Evolutionary conservation across 129 eudicot genomes (phyloP).

Genomic region (Mikania micrantha): DNA sequence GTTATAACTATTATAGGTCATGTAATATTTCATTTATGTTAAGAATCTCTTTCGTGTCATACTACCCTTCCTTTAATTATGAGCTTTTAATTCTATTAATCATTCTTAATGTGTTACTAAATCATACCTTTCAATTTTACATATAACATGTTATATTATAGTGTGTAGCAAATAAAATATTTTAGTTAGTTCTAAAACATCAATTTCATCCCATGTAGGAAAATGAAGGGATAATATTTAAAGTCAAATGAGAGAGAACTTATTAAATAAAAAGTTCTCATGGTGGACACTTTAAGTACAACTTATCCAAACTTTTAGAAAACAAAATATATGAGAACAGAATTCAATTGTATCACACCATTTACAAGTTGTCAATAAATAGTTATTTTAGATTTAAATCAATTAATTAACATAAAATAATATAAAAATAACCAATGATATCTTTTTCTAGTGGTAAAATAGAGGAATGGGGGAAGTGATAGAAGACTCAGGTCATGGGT

Average conservation of each 20-base stretch:
- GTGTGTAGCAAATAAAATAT: background rate
- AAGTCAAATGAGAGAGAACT: background rate
- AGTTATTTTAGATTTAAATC: background rate
- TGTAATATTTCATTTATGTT: background rate
- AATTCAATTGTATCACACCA: background rate
- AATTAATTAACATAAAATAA: background rate
- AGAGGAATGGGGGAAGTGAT: too few relatives aligned
- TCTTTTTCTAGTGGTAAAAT: too few relatives aligned
- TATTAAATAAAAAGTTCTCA: background rate
- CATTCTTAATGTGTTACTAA: background rate
- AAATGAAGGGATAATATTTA: background rate
- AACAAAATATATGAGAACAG: background rate
- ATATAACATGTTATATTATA: too few relatives aligned
- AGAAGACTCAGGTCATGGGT: too few relatives aligned
- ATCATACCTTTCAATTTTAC: background rate
- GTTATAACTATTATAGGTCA: background rate
- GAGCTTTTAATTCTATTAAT: background rate
- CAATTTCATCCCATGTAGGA: background rate
- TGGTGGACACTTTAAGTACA: background rate
- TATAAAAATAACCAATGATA: too few relatives aligned
- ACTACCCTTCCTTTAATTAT: background rate
- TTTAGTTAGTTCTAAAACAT: background rate
- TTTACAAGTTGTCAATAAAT: background rate
- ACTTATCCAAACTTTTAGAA: background rate
- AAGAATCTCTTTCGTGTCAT: background rate